Base-by-base conservation (phyloP, 108 stramenopile genomes). In the Cylindrotheca fusiformis region DNA sequence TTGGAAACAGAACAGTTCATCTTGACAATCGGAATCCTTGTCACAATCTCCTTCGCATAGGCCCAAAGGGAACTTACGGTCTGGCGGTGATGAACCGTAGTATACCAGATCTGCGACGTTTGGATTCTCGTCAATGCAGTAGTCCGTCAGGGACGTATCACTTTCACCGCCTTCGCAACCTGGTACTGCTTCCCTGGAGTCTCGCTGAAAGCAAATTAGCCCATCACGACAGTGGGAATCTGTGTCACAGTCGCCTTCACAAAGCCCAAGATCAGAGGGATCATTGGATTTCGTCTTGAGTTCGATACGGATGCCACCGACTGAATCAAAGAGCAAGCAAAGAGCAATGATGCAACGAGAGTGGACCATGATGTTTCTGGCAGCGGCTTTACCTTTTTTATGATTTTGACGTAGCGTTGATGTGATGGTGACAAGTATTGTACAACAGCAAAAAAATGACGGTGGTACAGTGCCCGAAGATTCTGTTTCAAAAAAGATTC, bases 21-120 rank as follows among this genome's bases (percentile, higher is more conserved):
- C 12, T 8, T 20, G 22, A 24, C 51, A 52, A 18, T 52, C 36
- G 10, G 36, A 41, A 14, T 41, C 36, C 14, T n/a, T n/a, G 49
- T 80, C 76, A 33, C 77, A 78, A 48, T 84, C 79, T 1, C 82
- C 82, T 45, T 80, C 60, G 48, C 82, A 82, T 10, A 67, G n/a
- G 4, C 76, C 74, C 10, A 75, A 51, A 24, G 68, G 75, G 31
- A 48, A 55, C 10, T 21, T 26, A 48, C 27, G 36, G 4, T 4
- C 12, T 3, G 54, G 30, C 48, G 61, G 47, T 3, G 48, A 24
- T 3, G 19, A 29, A 19, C 63, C 63, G 46, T 48, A 63, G 23
- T 21, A 49, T 32, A 53, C 25, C 1, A 64, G 33, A n/a, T n/a
- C n/a, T 12, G 55, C 65, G 48, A 10, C 30, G 10, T 4, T 12